Conservation (phyloP, 1,139 yeast genomes). For the Hyphopichia fennica region DNA sequence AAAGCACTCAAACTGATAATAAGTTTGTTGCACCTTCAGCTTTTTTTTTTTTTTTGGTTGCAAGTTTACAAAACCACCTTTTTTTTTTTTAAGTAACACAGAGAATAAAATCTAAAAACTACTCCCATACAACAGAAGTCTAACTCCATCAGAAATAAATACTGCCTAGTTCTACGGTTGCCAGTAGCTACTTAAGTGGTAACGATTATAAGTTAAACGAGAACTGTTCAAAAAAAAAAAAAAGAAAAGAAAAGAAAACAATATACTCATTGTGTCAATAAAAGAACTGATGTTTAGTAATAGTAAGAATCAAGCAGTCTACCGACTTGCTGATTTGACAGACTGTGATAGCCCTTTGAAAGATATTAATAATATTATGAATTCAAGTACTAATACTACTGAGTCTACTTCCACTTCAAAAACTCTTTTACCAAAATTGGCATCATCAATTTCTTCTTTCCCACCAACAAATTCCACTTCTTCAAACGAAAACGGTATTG, state of each 20-base stretch:
- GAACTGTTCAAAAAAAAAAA: too few relatives aligned
- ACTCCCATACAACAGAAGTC: neutral
- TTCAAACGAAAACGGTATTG: neutral
- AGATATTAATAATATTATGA: neutral
- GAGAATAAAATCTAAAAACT: neutral
- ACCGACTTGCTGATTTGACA: neutral
- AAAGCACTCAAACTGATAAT: too few relatives aligned
- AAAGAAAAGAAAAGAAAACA: too few relatives aligned
- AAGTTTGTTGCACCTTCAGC: neutral
- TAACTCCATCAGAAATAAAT: too few relatives aligned
- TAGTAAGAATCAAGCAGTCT: neutral
- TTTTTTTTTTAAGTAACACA: neutral
- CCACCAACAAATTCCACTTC: neutral
- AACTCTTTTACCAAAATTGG: neutral
- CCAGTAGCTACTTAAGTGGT: too few relatives aligned
- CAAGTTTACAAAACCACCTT: conserved; percentile 1
- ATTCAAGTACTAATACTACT: neutral
- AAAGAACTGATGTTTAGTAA: neutral
- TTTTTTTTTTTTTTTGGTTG: neutral
- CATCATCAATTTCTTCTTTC: neutral
- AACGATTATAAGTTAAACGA: too few relatives aligned
- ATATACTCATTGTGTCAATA: too few relatives aligned
- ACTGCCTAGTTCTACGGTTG: too few relatives aligned
- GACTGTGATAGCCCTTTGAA: neutral
- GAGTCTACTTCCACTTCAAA: neutral